phyloP scores from a whole-genome alignment of 768 basidiomycete species.

The Boletus reticulatus region DNA sequence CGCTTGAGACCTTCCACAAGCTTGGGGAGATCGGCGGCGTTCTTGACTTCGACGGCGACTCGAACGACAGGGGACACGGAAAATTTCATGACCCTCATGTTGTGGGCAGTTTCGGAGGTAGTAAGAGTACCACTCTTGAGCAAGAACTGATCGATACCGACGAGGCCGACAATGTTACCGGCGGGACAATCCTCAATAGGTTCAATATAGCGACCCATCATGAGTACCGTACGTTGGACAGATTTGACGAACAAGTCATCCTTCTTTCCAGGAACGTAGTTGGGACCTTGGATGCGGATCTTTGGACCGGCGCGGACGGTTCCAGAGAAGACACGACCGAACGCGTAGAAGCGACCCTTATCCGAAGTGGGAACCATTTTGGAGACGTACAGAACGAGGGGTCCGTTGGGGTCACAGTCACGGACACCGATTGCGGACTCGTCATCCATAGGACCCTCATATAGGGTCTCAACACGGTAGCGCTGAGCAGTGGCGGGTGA shows the following conservation, averaged over 20 bases:
- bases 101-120: constrained; percentile 97
- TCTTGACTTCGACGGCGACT: constrained; percentile 99
- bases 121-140: constrained; percentile 99
- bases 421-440: constrained; percentile 98
- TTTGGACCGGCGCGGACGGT: constrained; percentile 97
- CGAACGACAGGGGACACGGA: constrained; percentile 99
- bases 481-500: constrained; percentile 96
- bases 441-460: constrained; percentile 99
- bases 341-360: constrained; percentile 99
- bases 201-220: constrained; percentile 99
- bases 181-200: constrained; percentile 99
- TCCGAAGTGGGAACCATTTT: constrained; percentile 99
- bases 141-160: constrained; percentile 99
- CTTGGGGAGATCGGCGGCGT: constrained; percentile 97
- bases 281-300: constrained; percentile 98
- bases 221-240: constrained; percentile 97
- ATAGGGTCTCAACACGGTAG: constrained; percentile 99
- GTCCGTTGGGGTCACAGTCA: constrained; percentile 95
- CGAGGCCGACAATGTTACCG: constrained; percentile 98
- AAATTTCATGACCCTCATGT: constrained; percentile 99
- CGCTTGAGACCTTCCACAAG: constrained; percentile 99
- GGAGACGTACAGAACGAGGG: constrained; percentile 96
- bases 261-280: constrained; percentile 98
- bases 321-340: constrained; percentile 99
- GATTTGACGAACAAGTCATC: constrained; percentile 98